Evolutionary conservation across 2,329 filamentous ascomycete species (phyloP), one percentile per base, ranked within the genome.

Genomic region (Fusarium buharicum): DNA sequence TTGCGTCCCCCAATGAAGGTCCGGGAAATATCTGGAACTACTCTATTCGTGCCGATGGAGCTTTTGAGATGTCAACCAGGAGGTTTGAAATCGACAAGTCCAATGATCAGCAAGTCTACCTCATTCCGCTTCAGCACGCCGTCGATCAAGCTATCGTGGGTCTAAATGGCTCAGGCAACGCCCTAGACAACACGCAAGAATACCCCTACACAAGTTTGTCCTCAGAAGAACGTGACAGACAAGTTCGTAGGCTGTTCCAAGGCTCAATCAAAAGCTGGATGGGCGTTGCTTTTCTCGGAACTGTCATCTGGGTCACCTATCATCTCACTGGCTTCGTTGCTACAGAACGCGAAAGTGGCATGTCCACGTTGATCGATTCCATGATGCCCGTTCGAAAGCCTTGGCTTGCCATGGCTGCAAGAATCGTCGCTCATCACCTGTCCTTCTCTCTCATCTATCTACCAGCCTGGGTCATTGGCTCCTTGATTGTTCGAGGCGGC

Each of bases 311-410:
- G 50, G 85, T 97, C 22, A 89, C 89, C 33, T 97, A 97, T 73
- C 93, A 97, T 70, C 81, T 96, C 53, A 91, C 92, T 0, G 93
- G 93, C 9, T 87, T 93, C 68, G 89, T 96, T 73, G 93, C 93
- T 8, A 87, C 88, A 2, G 93, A 97, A 76, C 83, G 93, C 52
- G 93, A 97, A 78, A 81, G 87, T 14, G 93, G 93, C 55, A 95
- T 97, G 84, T 91, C 91, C 5, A 91, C 93, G 62, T 81, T 97
- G 24, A 86, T 97, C 38, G 93, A 97, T 75, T 90, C 92, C 50
- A 97, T 96, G 92, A 93, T 95, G 82, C 90, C 91, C 1, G 91
- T 91, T 51, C 82, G 83, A 50, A 83, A 83, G 44, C 80, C 85
- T 38, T 96, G 92, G 91, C 83, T 92, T 70, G 87, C 90, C 10